Evolutionary conservation across 1,139 yeast genomes (phyloP).

Genomic region (Candida frijolesensis): DNA sequence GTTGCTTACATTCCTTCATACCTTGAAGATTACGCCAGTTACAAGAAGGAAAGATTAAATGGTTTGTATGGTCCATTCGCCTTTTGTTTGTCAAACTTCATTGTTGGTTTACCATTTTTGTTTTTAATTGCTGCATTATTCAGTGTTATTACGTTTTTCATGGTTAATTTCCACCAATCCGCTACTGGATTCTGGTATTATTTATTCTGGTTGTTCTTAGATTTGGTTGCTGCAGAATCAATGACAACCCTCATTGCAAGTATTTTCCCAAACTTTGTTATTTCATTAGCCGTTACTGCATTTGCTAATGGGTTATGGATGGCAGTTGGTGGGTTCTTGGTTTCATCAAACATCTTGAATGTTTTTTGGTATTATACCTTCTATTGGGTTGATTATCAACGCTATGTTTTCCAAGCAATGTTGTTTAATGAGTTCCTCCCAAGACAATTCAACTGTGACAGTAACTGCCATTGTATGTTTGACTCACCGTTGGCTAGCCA

Average conservation of each 20-base stretch:
- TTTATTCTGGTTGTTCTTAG: conserved; percentile 40
- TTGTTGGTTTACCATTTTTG: conserved; percentile 40
- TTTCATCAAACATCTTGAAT: conserved; percentile 33
- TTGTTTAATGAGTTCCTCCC: conserved; percentile 40
- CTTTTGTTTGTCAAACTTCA: conserved; percentile 34
- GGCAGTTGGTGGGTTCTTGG: conserved; percentile 45
- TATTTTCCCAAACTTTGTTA: conserved; percentile 37
- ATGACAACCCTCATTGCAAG: conserved; percentile 38
- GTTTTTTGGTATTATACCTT: conserved; percentile 42
- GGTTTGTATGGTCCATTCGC: conserved; percentile 41
- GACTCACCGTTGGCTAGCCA: conserved; percentile 26
- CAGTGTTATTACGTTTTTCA: conserved; percentile 35
- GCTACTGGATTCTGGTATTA: conserved; percentile 34
- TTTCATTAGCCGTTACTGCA: conserved; percentile 41
- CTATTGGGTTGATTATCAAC: conserved; percentile 42
- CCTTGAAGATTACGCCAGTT: conserved; percentile 35
- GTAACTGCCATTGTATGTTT: conserved; percentile 37
- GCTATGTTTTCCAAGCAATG: conserved; percentile 46
- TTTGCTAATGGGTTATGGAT: conserved; percentile 47
- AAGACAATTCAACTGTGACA: conserved; percentile 32
- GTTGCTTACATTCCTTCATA: conserved; percentile 46
- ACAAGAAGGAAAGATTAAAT: conserved; percentile 32
- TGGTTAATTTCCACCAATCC: conserved; percentile 30
- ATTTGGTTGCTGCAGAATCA: conserved; percentile 43
- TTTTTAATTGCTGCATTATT: conserved; percentile 34